Percentiles rank a stretch among this genome's conserved stretches.
These are phyloP conservation scores for Cymbidium sinense DNA, from an alignment of 106 monocot genomes.

Conservation along the genomic window DNA sequence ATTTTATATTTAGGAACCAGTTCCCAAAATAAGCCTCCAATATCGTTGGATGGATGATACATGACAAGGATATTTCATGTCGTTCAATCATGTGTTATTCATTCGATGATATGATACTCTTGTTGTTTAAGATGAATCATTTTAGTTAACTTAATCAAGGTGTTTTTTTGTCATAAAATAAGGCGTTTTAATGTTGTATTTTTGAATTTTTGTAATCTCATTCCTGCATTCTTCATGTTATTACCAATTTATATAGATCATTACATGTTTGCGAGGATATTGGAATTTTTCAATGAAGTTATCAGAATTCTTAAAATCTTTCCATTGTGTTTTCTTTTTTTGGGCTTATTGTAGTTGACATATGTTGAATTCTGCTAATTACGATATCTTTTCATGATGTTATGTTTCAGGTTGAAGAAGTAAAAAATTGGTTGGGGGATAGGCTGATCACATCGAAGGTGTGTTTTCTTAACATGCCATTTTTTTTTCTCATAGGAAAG, in stretches of 20 bases:
- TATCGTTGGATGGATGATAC: background rate
- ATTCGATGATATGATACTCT: background rate
- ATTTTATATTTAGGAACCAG: background rate
- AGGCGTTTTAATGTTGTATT: background rate
- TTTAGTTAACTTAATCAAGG: background rate
- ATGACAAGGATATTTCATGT: background rate
- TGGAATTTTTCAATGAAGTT: background rate
- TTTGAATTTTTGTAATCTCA: background rate
- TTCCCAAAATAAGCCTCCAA: background rate
- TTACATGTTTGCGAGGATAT: background rate
- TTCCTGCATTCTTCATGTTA: background rate
- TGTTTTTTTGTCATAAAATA: background rate
- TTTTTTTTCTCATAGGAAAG: background rate
- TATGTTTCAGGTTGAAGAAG: conserved; percentile 62
- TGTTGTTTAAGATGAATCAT: background rate
- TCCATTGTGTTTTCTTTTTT: background rate
- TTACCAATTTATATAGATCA: background rate
- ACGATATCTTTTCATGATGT: background rate
- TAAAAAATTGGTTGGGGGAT: conserved; percentile 73
- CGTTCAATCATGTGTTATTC: background rate
- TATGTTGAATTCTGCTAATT: background rate
- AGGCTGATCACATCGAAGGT: conserved; percentile 58
- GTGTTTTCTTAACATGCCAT: background rate
- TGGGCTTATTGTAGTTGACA: background rate
- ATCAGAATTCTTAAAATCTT: background rate